Evolutionary conservation across 1,139 yeast genomes (phyloP), one percentile per base, ranked within the genome.

Genomic region (Trichomonascaceae sp.): DNA sequence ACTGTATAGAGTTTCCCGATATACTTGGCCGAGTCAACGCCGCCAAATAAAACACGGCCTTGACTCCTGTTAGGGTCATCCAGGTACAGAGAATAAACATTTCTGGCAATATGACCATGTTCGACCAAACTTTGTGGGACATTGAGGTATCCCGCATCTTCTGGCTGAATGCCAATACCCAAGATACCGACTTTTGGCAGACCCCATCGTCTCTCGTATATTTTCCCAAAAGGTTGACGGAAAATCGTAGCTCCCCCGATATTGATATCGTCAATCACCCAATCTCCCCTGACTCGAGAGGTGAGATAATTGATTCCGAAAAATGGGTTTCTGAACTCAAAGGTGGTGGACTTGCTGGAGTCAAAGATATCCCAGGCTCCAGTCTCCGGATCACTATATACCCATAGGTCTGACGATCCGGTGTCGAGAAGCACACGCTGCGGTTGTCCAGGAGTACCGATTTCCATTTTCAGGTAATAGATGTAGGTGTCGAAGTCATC

Each of bases 361-460:
- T 41, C 47, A 22, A 47, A 53, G 7, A 24, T n/a, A 10, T 13
- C 12, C 10, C 2, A 13, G n/a, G 48, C 69, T 6, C 53, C 57
- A 17, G 61, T 56, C 30, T 13, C 41, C 4, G 41, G 17, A 36
- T 15, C n/a, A 6, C 63, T 64, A 59, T 64, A 65, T 19, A 84
- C 77, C 88, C 88, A 84, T 56, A 83, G 70, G 65, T 84, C 89
- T 1, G 86, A 75, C 2, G 87, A 82, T 0, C 89, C 89, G 4
- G 89, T 83, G 64, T 84, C 90, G 43, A 84, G 65, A 43, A 80
- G 68, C 2, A 83, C 82, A 6, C 72, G 71, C 32, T 84, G 76
- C 9, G 72, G 66, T 60, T 81, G 83, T 0, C 73, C 65, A 7
- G 82, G 76, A 1, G 86, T 77, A 2, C 93, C 91, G 17, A 85